Conservation (phyloP, 441 rosid genomes). For the Jatropha multifida region DNA sequence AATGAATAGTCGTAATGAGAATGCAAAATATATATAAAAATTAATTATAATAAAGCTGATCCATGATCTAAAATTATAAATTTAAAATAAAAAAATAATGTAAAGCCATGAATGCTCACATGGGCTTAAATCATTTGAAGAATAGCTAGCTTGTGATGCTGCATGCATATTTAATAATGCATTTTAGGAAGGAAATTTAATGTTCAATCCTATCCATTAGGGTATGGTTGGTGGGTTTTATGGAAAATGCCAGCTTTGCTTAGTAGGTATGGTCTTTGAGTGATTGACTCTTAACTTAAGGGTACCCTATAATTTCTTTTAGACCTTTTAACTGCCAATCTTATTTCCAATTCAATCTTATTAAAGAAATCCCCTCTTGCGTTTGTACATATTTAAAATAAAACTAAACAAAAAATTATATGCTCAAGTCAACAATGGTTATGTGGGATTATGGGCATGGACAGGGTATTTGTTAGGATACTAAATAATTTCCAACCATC, state of each 20-base stretch:
- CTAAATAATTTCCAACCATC: neutral
- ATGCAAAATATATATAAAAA: no score
- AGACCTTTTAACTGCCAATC: conserved; percentile 21
- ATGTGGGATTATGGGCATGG: neutral
- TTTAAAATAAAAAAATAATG: neutral
- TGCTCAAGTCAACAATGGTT: conserved; percentile 2
- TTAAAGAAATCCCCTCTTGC: neutral
- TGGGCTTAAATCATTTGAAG: neutral
- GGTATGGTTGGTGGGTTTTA: conserved; percentile 21
- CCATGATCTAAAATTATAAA: neutral
- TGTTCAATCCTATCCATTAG: conserved; percentile 21
- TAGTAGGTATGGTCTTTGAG: conserved; percentile 15
- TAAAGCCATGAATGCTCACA: neutral
- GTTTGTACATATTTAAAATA: no score
- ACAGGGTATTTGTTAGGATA: conserved; percentile 2
- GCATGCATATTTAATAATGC: conserved; percentile 15
- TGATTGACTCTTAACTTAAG: neutral
- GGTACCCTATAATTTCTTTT: neutral
- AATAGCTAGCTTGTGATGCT: conserved; percentile 2
- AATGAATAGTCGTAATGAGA: no score
- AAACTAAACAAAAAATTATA: neutral
- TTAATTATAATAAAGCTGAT: no score
- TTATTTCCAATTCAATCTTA: conserved; percentile 3
- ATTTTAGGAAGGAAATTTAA: neutral
- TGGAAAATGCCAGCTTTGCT: conserved; percentile 29